Conservation (phyloP, 2,329 filamentous ascomycete species). For the Stagonosporopsis cucurbitacearum region DNA sequence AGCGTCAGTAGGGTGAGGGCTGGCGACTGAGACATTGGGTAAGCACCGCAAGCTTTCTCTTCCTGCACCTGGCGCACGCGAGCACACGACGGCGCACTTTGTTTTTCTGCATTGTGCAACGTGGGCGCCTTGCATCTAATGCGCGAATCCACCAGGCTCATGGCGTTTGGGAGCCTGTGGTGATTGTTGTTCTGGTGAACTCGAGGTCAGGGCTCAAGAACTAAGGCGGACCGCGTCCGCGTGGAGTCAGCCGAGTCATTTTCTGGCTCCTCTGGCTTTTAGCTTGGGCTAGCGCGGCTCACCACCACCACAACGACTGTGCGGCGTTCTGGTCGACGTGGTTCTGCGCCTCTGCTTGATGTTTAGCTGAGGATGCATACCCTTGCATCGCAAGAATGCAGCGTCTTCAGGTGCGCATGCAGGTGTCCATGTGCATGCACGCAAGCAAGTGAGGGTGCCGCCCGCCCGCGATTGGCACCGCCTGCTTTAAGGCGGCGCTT, state of each 20-base stretch:
- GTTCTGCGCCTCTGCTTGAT: conserved; percentile 1
- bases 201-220: conserved; percentile 12
- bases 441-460: conserved; percentile 9
- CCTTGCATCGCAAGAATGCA: conserved; percentile 6
- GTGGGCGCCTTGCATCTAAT: conserved; percentile 22
- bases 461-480: conserved; percentile 8
- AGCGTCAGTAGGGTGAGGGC: conserved; percentile 23
- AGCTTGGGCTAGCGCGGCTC: conserved; percentile 12
- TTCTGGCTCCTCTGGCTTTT: conserved; percentile 5
- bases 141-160: conserved; percentile 27
- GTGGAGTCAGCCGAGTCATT: conserved; percentile 12
- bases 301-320: conserved; percentile 4
- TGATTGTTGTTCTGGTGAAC: conserved; percentile 20
- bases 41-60: conserved; percentile 45
- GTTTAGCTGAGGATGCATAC: background rate
- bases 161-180: conserved; percentile 21
- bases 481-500: conserved; percentile 22
- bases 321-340: background rate
- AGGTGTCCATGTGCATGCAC: conserved; percentile 2
- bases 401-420: background rate
- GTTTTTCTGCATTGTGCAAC: conserved; percentile 39
- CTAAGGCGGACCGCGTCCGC: background rate
- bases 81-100: conserved; percentile 46
- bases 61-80: conserved; percentile 46
- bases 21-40: conserved; percentile 12